A percentile compares a stretch with the other conserved stretches of the same genome.
Evolutionary conservation across 1,284 basidiomycete genomes (phyloP).

Genomic region (Moesziomyces antarcticus): DNA sequence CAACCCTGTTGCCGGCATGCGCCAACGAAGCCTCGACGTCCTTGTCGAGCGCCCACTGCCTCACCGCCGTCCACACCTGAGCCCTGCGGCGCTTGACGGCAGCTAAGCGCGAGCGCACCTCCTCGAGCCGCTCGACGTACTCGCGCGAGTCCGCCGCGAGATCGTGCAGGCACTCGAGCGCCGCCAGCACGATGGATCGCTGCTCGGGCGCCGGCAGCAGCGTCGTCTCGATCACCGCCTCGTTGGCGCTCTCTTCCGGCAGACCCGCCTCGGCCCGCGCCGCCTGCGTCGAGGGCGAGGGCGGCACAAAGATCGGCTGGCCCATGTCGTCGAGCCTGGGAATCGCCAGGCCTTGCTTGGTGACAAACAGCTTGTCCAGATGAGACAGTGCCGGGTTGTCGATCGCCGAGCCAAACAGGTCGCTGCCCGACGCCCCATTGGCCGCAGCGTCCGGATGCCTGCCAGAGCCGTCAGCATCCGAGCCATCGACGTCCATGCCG

Average conservation of each 20-base stretch:
- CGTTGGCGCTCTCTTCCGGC: slow-evolving; percentile 18
- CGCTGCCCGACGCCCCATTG: slow-evolving; percentile 7
- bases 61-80: slow-evolving; percentile 70
- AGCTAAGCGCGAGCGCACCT: slow-evolving; percentile 70
- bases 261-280: slow-evolving; percentile 18
- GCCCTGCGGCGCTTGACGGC: slow-evolving; percentile 70
- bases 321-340: slow-evolving; percentile 47
- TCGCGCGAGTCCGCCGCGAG: slow-evolving; percentile 71
- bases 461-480: slow-evolving; percentile 14
- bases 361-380: slow-evolving; percentile 64
- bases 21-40: slow-evolving; percentile 22
- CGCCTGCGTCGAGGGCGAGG: slow-evolving; percentile 23
- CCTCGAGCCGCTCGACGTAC: slow-evolving; percentile 71
- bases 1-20: slow-evolving; percentile 1
- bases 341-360: slow-evolving; percentile 56
- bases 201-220: slow-evolving; percentile 56
- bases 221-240: slow-evolving; percentile 45
- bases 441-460: slow-evolving; percentile 11
- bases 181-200: slow-evolving; percentile 59
- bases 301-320: slow-evolving; percentile 40
- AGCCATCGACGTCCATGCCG: slow-evolving; percentile 38
- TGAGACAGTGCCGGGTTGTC: slow-evolving; percentile 59
- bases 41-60: slow-evolving; percentile 66
- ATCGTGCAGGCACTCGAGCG: slow-evolving; percentile 66
- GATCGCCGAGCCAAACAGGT: slow-evolving; percentile 34